Base-by-base conservation (phyloP, 768 basidiomycete species). In the Tulasnella sp. region DNA sequence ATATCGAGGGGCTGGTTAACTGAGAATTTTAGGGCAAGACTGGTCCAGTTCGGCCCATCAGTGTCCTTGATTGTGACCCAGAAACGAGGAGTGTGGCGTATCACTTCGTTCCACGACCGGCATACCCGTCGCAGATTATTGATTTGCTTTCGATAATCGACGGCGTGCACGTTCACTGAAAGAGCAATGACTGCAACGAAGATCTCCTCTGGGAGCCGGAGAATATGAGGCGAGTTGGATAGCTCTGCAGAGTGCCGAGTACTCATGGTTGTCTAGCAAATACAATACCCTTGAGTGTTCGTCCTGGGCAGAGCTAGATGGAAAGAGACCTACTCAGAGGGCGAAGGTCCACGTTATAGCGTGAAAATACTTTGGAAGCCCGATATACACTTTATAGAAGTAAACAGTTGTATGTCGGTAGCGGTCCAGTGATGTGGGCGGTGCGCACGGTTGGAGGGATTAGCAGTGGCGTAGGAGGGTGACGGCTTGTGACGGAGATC, bases 381-480 rank as follows among this genome's bases (percentile, higher is more conserved):
- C 4, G 39, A 49, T 22, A 49, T 49, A n/a, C 9, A 9, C 49
- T 49, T 49, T 4, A n/a, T n/a, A 22, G 49, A n/a, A 49, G 49
- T n/a, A 0, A 22, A 49, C n/a, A 49, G 1, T 3, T 49, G 22
- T 19, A 49, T 22, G 49, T n/a, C 9, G n/a, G 22, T 9, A 49
- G 49, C n/a, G n/a, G n/a, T n/a, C n/a, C n/a, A n/a, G n/a, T n/a
- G n/a, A n/a, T n/a, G n/a, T n/a, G n/a, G n/a, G n/a, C n/a, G n/a
- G 49, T 49, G 49, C 49, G 19, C 49, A n/a, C 19, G 96, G 97
- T 89, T 96, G 97, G 86, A 88, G 96, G 90, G 49, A n/a, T 19
- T n/a, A n/a, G 49, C 22, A n/a, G 49, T 49, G 49, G 49, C n/a
- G 40, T 9, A 49, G 1, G 49, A n/a, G 49, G 49, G 49, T n/a